Base-by-base conservation (phyloP, 495 filamentous ascomycete genomes). In the Apiosordaria backusii region DNA sequence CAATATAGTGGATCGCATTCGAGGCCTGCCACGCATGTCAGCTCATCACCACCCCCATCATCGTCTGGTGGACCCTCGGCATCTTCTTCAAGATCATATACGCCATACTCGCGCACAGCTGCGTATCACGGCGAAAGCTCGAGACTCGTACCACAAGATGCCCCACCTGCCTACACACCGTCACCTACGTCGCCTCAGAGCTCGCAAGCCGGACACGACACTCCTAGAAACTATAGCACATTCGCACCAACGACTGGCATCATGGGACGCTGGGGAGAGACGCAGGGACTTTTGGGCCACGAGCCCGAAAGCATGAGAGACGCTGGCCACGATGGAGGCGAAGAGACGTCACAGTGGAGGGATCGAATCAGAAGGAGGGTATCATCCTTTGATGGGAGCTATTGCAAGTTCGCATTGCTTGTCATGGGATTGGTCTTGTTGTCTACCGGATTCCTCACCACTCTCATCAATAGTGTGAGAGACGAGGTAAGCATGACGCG, bases 141-240 rank as follows among this genome's bases (percentile, higher is more conserved):
- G 1, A 64, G 70, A 50, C 71, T 75, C 35, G 45, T 77, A 64
- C 79, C 77, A 59, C 71, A 72, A 16, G 79, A 83, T 27, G 79
- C 79, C 4, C 81, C 80, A 19, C 81, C 81, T 1, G 80, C 80
- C 0, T 83, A 82, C 65, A 78, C 78, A 3, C 78, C 79, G 4
- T 79, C 76, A 4, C 75, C 79, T 18, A 72, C 69, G 1, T 69
- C 76, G 7, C 72, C 76, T 1, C 53, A 69, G 18, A 60, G 61
- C 26, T 29, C 66, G 13, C 57, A 69, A 21, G 52, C 58, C 23
- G 22, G 24, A 27, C 50, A 35, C 25, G 45, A 60, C 59, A 52
- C 54, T 57, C 65, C 67, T 6, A 74, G 69, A 55, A 78, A 68
- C 65, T 80, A 83, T 72, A 76, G 68, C 60, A 83, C 79, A 27